A percentile compares a stretch with the other conserved stretches of the same genome.
These are phyloP conservation scores for Sutorius australiensis DNA, from an alignment of 768 basidiomycete species.

Conservation along the genomic window DNA sequence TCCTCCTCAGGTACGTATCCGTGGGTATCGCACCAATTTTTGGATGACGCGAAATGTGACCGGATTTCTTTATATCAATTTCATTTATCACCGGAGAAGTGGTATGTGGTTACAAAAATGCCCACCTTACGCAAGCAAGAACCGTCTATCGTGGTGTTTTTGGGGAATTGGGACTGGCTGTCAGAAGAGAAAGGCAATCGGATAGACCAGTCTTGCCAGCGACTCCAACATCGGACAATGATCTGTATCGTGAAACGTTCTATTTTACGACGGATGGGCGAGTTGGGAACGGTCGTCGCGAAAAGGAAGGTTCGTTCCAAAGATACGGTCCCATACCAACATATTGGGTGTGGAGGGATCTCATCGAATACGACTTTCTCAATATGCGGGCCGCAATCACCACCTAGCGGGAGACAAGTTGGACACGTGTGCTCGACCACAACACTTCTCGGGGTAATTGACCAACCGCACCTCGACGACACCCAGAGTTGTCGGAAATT, in stretches of 20 bases:
- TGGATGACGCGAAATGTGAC: constrained; percentile 12
- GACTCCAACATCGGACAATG: not conserved
- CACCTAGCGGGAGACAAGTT: not conserved
- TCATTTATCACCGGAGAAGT: constrained; percentile 28
- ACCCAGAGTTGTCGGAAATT: constrained; percentile 22
- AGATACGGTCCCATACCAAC: constrained; percentile 1
- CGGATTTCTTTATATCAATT: constrained; percentile 15
- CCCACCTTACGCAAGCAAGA: constrained; percentile 21
- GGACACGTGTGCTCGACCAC: constrained; percentile 9
- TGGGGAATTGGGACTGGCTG: constrained; percentile 3
- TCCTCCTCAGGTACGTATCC: constrained; percentile 24
- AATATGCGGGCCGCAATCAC: constrained; percentile 1
- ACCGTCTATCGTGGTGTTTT: constrained; percentile 1
- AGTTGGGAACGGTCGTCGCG: not conserved
- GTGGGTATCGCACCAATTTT: constrained; percentile 16
- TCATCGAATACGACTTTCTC: constrained; percentile 6
- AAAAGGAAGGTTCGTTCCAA: constrained; percentile 1
- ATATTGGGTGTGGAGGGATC: constrained; percentile 4
- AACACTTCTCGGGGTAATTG: not conserved
- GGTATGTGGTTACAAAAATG: constrained; percentile 14
- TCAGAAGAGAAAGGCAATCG: constrained; percentile 8
- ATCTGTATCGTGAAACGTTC: constrained; percentile 1
- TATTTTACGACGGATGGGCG: constrained; percentile 1
- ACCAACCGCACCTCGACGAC: constrained; percentile 7
- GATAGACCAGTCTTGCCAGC: constrained; percentile 6